Conservation (phyloP, 1,284 basidiomycete species). For the Agaricales sp. region DNA sequence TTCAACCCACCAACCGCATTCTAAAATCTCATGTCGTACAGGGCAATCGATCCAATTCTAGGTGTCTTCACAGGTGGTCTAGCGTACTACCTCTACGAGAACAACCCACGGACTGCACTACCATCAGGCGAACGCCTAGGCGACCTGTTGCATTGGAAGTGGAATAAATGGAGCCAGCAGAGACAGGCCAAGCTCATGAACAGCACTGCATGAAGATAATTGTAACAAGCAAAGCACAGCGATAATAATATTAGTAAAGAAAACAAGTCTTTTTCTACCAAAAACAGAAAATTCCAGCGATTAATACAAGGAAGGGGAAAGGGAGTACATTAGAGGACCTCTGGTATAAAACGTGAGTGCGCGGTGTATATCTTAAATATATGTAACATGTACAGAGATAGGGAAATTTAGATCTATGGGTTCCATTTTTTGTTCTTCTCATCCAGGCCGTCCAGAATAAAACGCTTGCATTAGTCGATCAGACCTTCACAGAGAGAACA, state of each 20-base stretch:
- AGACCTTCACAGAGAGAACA: background rate
- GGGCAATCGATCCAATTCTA: slow-evolving; percentile 61
- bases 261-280: too few species aligned
- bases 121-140: slow-evolving; percentile 53
- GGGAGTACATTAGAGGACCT: background rate
- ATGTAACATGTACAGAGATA: too few species aligned
- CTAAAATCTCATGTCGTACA: too few species aligned
- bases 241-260: background rate
- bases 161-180: slow-evolving; percentile 21
- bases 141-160: slow-evolving; percentile 65
- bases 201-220: too few species aligned
- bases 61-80: slow-evolving; percentile 77
- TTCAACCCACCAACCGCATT: background rate
- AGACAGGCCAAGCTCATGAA: background rate
- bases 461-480: background rate
- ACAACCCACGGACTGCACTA: slow-evolving; percentile 69
- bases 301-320: too few species aligned
- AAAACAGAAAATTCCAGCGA: too few species aligned
- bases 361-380: too few species aligned
- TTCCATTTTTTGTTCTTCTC: too few species aligned
- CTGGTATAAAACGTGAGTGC: background rate
- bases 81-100: slow-evolving; percentile 80
- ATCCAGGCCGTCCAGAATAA: background rate
- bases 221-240: background rate
- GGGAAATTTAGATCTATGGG: too few species aligned